Base-by-base conservation (phyloP, 257 asterid species). In the Handroanthus guayacan region DNA sequence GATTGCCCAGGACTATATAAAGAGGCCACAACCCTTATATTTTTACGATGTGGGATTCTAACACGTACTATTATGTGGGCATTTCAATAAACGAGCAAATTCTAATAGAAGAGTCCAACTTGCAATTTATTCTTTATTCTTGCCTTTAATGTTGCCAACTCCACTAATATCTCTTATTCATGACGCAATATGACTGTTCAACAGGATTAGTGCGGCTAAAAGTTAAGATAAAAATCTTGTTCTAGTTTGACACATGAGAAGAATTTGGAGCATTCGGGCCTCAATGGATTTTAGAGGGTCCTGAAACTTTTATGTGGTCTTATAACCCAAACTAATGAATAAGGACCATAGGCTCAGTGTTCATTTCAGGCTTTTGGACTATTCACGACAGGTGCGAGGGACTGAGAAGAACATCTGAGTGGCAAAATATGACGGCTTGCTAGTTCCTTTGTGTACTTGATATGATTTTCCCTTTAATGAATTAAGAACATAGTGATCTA, bases 251-350 rank as follows among this genome's bases (percentile, higher is more conserved):
- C 25, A 34, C n/a, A 2, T 5, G 6, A 51, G 31, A 13, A 55
- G 65, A 70, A 17, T 17, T 37, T 70, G 11, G 20, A 7, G 51
- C 13, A 44, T 37, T 18, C 14, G 55, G 13, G 20, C 44, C 34
- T 75, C 18, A 9, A 76, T 47, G 51, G 37, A 61, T 60, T 60
- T 44, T 38, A 11, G 48, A 39, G 69, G 67, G 52, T 60, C 72
- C 41, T 66, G 31, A 9, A 18, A 7, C 37, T 11, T 66, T 18
- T 18, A 5, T 37, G 5, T 52, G 75, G 11, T 14, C 64, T 37
- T 36, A 64, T 38, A 34, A 51, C 64, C 37, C 38, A 9, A 64
- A 54, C 17, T 34, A 51, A 37, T 58, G 17, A 67, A 38, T 18
- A 14, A 37, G 31, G 66, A 55, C 61, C 61, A 73, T 60, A 5